Base-by-base conservation (phyloP, 345 rosid genomes). In the Lumnitzera littorea region DNA sequence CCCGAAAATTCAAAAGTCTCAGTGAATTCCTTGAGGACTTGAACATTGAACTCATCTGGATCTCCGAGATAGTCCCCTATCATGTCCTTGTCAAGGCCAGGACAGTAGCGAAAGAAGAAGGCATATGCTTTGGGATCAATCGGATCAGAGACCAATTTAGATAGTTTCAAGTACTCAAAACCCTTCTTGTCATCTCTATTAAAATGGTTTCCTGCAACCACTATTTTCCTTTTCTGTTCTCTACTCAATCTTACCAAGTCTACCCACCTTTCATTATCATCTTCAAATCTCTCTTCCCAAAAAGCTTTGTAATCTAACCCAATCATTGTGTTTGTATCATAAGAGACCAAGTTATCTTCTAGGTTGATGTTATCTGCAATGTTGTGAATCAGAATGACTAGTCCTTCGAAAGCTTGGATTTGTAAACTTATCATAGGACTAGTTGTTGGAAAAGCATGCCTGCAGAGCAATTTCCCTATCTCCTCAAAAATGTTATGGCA, bases 31-130 rank as follows among this genome's bases (percentile, higher is more conserved):
- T 68, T 81, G 16, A 92, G 91, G 57, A 87, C 97, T 62, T 67
- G 78, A 50, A 89, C 50, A 52, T 81, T 84, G 43, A 92, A 75
- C 13, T 85, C 97, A 62, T 85, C 97, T 15, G 97, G 97, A 53
- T 92, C 95, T 8, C 98, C 98, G 12, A 92, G 80, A 72, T 82
- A 87, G 68, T 92, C 98, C 15, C 98, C 97, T 0, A 92, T 83
- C 75, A 74, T 57, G 60, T 64, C 74, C 76, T 84, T 92, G 64
- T 87, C 89, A 14, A 92, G 84, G 29, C 87, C 90, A 0, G 84
- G 87, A 0, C 87, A 80, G 73, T 57, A 86, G 47, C 95, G 79
- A 48, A 89, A 90, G 79, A 92, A 92, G 65, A 69, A 74, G 53
- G 95, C 96, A 58, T 62, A 66, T 16, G 71, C 81, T 78, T 80